Evolutionary conservation across 495 filamentous ascomycete genomes (phyloP), one percentile per base, ranked within the genome.

Genomic region (Glonium stellatum): DNA sequence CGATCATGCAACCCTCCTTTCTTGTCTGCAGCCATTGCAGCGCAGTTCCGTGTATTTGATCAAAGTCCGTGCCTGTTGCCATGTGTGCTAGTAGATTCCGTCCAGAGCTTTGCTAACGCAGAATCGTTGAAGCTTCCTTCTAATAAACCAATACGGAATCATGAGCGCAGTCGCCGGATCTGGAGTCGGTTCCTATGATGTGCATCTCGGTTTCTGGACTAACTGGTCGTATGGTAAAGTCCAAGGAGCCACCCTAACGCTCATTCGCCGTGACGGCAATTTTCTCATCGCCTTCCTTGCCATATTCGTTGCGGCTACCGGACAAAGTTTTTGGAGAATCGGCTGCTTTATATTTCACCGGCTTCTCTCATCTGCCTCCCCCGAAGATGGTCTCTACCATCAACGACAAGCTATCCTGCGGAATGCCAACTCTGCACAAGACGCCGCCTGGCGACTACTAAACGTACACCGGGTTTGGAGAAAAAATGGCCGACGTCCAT

Each of bases 251-350:
- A 79, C 76, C 0, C 42, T 77, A 50, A 79, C 76, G 10, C 55
- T 78, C 1, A 67, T 62, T 8, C 52, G 64, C 55, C 52, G 55
- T 1, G 46, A 73, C 60, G 76, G 70, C 11, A 72, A 60, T 12
- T 50, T 78, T 35, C 62, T 79, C 10, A 73, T 68, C 22, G 75
- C 75, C 1, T 74, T 76, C 42, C 63, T 79, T 8, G 74, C 71
- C 19, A 67, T 75, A 1, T 73, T 76, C 37, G 72, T 79, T 36
- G 67, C 68, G 0, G 46, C 67, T 10, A 70, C 71, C 5, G 75
- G 73, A 8, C 58, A 47, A 22, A 59, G 69, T 23, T 68, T 71
- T 57, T 79, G 77, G 77, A 57, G 59, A 19, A 71, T 78, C n/a
- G 12, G 70, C 6, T 70, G 68, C 48, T 78, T 72, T 55, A 36